Conservation (phyloP, 208 protist genomes). For the Acanthamoeba royreba region DNA sequence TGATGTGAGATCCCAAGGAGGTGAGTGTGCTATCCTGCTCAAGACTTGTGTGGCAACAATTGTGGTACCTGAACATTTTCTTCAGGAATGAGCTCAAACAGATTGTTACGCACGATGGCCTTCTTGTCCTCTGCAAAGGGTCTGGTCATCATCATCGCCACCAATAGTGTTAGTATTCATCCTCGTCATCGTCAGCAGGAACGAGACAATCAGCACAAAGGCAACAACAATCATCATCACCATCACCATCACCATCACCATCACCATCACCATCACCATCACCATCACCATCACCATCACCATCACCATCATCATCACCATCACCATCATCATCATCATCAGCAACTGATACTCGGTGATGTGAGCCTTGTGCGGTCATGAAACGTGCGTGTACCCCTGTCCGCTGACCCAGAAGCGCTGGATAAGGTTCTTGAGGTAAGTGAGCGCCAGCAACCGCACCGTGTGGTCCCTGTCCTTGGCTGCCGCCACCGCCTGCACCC, state of each 20-base stretch:
- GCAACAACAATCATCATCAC: too few relatives aligned
- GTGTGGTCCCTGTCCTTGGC: not conserved
- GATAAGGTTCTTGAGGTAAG: not conserved
- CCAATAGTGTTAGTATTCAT: too few relatives aligned
- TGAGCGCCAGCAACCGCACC: not conserved
- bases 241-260: too few relatives aligned
- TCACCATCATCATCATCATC: too few relatives aligned
- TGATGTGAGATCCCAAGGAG: not conserved
- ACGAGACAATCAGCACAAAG: too few relatives aligned
- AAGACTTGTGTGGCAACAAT: not conserved
- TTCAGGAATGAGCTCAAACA: not conserved
- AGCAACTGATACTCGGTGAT: too few relatives aligned
- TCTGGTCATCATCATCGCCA: not conserved
- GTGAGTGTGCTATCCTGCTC: not conserved
- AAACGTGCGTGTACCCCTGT: too few relatives aligned
- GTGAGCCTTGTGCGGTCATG: too few relatives aligned
- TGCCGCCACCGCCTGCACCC: not conserved
- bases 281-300: too few relatives aligned
- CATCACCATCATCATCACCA: too few relatives aligned
- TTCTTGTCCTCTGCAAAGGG: not conserved
- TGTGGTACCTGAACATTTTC: not conserved
- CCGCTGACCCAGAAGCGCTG: not conserved
- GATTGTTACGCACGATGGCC: not conserved
- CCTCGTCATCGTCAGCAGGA: too few relatives aligned
- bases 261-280: too few relatives aligned